Percentiles rank a stretch among this genome's conserved stretches.
Evolutionary conservation across 306 rosid species (phyloP).

Genomic region (Cyamopsis tetragonoloba): DNA sequence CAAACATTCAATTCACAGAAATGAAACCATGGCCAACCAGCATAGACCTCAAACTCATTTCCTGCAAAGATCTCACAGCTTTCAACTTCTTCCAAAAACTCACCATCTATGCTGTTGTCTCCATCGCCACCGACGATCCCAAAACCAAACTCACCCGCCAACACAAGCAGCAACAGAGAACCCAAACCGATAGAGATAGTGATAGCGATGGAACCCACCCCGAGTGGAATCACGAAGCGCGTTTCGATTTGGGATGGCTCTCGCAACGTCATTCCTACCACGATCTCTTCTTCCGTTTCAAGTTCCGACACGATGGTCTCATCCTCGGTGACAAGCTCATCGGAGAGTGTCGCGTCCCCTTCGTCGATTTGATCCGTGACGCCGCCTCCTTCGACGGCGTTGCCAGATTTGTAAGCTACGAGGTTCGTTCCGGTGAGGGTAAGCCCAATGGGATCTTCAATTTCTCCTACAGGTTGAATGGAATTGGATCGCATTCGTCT

Average conservation of each 20-base stretch:
- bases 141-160: neutral
- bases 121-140: constrained; percentile 33
- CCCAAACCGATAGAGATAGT: constrained; percentile 15
- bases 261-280: neutral
- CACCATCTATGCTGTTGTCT: constrained; percentile 36
- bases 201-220: constrained; percentile 31
- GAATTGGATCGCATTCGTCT: neutral
- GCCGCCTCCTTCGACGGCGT: neutral
- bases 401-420: constrained; percentile 35
- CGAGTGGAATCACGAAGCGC: constrained; percentile 40
- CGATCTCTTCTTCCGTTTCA: constrained; percentile 30
- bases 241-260: constrained; percentile 28
- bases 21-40: too few relatives aligned
- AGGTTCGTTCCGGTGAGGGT: constrained; percentile 41
- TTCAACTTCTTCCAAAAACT: constrained; percentile 77
- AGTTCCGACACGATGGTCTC: constrained; percentile 44
- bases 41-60: constrained; percentile 46
- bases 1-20: too few relatives aligned
- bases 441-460: constrained; percentile 45
- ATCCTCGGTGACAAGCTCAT: constrained; percentile 40
- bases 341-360: constrained; percentile 41
- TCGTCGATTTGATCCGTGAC: constrained; percentile 33
- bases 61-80: constrained; percentile 33
- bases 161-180: constrained; percentile 31
- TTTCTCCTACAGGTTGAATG: constrained; percentile 36